A percentile compares a stretch with the other conserved stretches of the same genome.
phyloP scores from a whole-genome alignment of 441 rosid genomes.

The Pelargonium australe region DNA sequence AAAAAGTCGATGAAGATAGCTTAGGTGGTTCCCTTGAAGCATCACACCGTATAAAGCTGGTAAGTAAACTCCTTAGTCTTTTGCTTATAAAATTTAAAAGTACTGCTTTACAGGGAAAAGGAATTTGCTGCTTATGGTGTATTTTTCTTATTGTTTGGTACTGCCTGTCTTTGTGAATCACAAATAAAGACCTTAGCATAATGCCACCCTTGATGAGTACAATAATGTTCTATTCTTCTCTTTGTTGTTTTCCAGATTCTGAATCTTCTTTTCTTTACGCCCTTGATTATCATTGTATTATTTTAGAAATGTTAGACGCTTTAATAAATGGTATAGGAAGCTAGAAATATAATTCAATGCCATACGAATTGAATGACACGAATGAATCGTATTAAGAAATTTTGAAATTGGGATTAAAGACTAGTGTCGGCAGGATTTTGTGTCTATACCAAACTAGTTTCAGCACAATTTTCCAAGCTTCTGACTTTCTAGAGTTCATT shows the following conservation, averaged over 20 bases:
- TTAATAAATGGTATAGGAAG: neutral
- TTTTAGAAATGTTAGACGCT: too few species aligned
- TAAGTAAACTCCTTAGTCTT: neutral
- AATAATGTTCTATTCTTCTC: neutral
- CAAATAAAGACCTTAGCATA: neutral
- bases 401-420: neutral
- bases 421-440: neutral
- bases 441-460: neutral
- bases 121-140: neutral
- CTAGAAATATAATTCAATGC: neutral
- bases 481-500: neutral
- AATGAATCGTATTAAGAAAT: neutral
- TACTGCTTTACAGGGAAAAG: neutral
- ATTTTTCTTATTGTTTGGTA: neutral
- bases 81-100: neutral
- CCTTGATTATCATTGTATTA: neutral
- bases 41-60: conserved; percentile 13
- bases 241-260: neutral
- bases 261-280: neutral
- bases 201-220: neutral
- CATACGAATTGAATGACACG: neutral
- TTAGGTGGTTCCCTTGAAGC: neutral
- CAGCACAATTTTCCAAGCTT: neutral
- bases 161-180: neutral
- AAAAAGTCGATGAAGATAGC: conserved; percentile 36